phyloP scores from a whole-genome alignment of 345 rosid species.

The Boechera divaricarpa region DNA sequence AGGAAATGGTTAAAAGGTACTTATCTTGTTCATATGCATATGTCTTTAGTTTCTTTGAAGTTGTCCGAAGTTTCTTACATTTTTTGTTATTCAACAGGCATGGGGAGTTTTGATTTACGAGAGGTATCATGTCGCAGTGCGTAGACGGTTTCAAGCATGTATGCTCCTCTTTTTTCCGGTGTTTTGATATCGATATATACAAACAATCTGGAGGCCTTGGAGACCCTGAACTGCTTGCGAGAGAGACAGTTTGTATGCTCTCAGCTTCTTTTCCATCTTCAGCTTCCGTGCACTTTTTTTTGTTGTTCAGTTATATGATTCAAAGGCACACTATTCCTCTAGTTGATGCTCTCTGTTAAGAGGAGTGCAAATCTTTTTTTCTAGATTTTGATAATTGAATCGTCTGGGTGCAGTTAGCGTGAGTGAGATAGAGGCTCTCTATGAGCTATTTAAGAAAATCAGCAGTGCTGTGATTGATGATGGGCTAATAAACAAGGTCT shows the following conservation, averaged over 20 bases:
- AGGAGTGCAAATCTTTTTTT: slow-evolving; percentile 8
- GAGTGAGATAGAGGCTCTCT: slow-evolving; percentile 92
- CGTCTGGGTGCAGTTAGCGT: slow-evolving; percentile 70
- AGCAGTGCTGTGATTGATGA: slow-evolving; percentile 96
- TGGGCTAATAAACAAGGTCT: slow-evolving; percentile 91
- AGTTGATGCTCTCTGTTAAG: slow-evolving; percentile 15
- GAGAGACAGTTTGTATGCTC: slow-evolving; percentile 85
- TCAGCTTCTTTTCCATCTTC: slow-evolving; percentile 25
- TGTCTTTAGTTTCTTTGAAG: slow-evolving; percentile 8
- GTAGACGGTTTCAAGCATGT: slow-evolving; percentile 65
- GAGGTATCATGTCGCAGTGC: slow-evolving; percentile 83
- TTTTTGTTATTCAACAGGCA: slow-evolving; percentile 54
- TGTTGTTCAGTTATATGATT: slow-evolving; percentile 24
- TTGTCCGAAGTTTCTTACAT: slow-evolving; percentile 4
- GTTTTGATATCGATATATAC: slow-evolving; percentile 73
- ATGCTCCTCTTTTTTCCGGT: slow-evolving; percentile 56
- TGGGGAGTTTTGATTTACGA: slow-evolving; percentile 64
- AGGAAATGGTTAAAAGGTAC: slow-evolving; percentile 50
- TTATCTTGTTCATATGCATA: not conserved
- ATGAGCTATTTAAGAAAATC: slow-evolving; percentile 93
- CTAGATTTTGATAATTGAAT: slow-evolving; percentile 10
- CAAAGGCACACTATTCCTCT: slow-evolving; percentile 7
- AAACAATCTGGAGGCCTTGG: slow-evolving; percentile 69
- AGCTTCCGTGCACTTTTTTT: slow-evolving; percentile 7
- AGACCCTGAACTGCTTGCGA: slow-evolving; percentile 80